Base-by-base conservation (phyloP, 2,329 filamentous ascomycete species). In the Aspergillus fructus region DNA sequence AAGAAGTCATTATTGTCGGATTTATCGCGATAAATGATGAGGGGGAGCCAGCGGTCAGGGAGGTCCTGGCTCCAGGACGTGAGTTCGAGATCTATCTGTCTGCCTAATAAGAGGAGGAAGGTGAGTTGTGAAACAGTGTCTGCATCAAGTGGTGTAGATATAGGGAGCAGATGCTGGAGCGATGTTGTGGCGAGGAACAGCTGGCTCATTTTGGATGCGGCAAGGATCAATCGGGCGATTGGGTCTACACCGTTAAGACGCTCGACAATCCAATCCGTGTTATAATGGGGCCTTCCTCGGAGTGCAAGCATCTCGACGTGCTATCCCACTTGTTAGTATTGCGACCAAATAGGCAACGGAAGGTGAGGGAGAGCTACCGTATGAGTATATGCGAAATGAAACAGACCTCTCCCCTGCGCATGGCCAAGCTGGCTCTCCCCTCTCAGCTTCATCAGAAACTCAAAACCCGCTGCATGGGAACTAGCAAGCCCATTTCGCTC, bases 381-480 rank as follows among this genome's bases (percentile, higher is more conserved):
- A 49, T 74, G 72, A 15, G 67, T 62, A 65, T 69, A 74, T 19
- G 72, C 73, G 61, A 71, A 74, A 34, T 65, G 68, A 45, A 75
- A 74, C 59, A 75, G 59, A 60, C 70, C 72, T 13, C 72, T 65
- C 27, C 73, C 72, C 42, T 65, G 66, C 23, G 65, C 63, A 55
- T 69, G 55, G 19, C 63, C 63, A 5, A 74, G 47, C 46, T 73
- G 69, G 15, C 61, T 58, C 45, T 67, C 61, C 3, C 72, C 73
- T 53, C 73, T 64, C 23, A 74, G 51, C 51, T 69, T 71, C 64
- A 70, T 70, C 37, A 75, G 55, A 5, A 73, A 61, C 43, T 73
- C 71, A 51, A 75, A 68, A 1, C 73, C 73, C 7, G 66, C 68
- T 4, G 69, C 70, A 60, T 75, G 73, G 7, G 73, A 74, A 55